These are phyloP conservation scores for Tuber aestivum DNA, from an alignment of 495 filamentous ascomycete species.

Conservation along the genomic window DNA sequence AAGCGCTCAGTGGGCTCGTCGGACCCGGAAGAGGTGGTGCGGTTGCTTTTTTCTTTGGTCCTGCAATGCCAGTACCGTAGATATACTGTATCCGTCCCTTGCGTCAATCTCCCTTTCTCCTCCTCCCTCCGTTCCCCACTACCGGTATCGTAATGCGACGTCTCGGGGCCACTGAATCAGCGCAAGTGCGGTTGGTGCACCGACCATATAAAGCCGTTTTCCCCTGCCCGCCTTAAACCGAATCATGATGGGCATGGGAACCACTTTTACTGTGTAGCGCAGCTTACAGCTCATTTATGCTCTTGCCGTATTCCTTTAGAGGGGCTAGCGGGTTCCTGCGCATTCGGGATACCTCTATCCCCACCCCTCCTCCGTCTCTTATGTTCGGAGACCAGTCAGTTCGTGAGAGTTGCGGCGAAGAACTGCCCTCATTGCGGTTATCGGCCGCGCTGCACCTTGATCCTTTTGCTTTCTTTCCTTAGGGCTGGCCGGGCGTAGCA, in stretches of 20 bases:
- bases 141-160: neutral
- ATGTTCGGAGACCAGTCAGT: neutral
- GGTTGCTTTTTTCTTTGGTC: neutral
- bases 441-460: neutral
- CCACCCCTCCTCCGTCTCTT: neutral
- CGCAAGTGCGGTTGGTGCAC: neutral
- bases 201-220: neutral
- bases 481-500: neutral
- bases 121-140: neutral
- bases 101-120: neutral
- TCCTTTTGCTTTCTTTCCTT: neutral
- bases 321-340: neutral
- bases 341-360: neutral
- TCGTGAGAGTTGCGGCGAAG: neutral
- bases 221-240: neutral
- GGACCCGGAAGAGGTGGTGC: neutral
- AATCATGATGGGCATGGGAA: neutral
- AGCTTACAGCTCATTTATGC: neutral
- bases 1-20: neutral
- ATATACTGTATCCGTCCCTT: neutral
- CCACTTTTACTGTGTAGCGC: neutral
- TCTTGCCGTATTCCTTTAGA: neutral
- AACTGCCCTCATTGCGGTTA: neutral
- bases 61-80: neutral
- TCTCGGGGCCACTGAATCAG: neutral